Evolutionary conservation across 371 early-diverging fungal species (phyloP).

Genomic region (Mortierella sp.): DNA sequence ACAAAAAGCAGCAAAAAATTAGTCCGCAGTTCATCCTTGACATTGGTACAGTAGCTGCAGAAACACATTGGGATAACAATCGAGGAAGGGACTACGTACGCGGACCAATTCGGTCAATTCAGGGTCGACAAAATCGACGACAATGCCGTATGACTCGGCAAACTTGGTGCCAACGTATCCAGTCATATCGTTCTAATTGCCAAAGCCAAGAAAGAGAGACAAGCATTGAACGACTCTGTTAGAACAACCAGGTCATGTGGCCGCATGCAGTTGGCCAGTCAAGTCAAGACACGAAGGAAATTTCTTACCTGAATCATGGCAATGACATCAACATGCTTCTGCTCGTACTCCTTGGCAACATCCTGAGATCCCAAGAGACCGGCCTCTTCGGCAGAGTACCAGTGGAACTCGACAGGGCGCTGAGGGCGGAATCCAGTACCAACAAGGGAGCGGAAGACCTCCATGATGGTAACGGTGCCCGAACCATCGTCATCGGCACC

Average conservation of each 20-base stretch:
- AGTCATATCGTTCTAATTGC: constrained; percentile 78
- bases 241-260: background rate
- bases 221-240: background rate
- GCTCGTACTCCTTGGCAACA: constrained; percentile 79
- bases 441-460: constrained; percentile 85
- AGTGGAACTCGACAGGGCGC: constrained; percentile 95
- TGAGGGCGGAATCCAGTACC: constrained; percentile 78
- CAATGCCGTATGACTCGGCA: constrained; percentile 82
- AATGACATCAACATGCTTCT: constrained; percentile 69
- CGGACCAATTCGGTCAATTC: constrained; percentile 78
- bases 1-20: background rate
- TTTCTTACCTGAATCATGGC: constrained; percentile 80
- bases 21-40: background rate
- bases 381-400: constrained; percentile 93
- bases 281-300: background rate
- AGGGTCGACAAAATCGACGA: constrained; percentile 86
- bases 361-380: constrained; percentile 94
- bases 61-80: background rate
- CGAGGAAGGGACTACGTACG: constrained; percentile 53
- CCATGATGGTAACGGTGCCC: constrained; percentile 90
- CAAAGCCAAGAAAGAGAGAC: background rate
- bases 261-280: background rate
- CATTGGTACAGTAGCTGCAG: background rate
- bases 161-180: constrained; percentile 79
- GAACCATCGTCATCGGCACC: constrained; percentile 91